Conservation (phyloP, 768 basidiomycete species). For the Mycena leptocephala region DNA sequence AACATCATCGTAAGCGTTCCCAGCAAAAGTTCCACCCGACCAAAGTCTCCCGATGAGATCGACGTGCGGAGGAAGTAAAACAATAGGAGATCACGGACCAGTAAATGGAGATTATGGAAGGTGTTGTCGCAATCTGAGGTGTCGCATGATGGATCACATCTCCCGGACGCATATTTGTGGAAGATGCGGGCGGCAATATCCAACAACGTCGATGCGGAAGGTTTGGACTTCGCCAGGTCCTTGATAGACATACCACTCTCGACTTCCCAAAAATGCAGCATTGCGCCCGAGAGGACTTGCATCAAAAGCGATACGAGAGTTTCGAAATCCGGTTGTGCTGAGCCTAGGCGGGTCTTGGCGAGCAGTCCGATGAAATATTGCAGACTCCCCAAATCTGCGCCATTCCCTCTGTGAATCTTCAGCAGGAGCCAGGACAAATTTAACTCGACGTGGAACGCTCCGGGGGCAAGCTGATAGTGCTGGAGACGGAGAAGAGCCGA, state of each 20-base stretch:
- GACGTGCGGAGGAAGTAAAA: slow-evolving; percentile 2
- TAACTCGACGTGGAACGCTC: slow-evolving; percentile 38
- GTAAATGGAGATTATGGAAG: background rate
- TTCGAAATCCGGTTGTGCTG: slow-evolving; percentile 38
- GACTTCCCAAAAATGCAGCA: slow-evolving; percentile 32
- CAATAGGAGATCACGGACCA: background rate
- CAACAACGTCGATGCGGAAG: slow-evolving; percentile 30
- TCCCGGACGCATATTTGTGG: slow-evolving; percentile 4
- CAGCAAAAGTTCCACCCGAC: slow-evolving; percentile 3
- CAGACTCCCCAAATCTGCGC: slow-evolving; percentile 30
- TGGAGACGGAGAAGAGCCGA: slow-evolving; percentile 23
- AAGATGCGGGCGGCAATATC: slow-evolving; percentile 5
- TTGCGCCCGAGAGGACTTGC: slow-evolving; percentile 33
- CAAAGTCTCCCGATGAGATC: slow-evolving; percentile 12
- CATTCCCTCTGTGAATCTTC: slow-evolving; percentile 5
- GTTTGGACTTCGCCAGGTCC: slow-evolving; percentile 29
- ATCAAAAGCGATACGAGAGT: slow-evolving; percentile 28
- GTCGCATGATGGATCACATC: background rate
- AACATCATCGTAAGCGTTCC: slow-evolving; percentile 21
- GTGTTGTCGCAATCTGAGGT: background rate
- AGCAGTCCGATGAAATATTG: slow-evolving; percentile 38
- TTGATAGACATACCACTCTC: slow-evolving; percentile 27
- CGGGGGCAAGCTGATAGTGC: slow-evolving; percentile 26
- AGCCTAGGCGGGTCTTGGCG: slow-evolving; percentile 30
- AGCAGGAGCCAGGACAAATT: slow-evolving; percentile 38